Evolutionary conservation across 768 basidiomycete genomes (phyloP), one percentile per base, ranked within the genome.

Genomic region (Boletus reticulatus): DNA sequence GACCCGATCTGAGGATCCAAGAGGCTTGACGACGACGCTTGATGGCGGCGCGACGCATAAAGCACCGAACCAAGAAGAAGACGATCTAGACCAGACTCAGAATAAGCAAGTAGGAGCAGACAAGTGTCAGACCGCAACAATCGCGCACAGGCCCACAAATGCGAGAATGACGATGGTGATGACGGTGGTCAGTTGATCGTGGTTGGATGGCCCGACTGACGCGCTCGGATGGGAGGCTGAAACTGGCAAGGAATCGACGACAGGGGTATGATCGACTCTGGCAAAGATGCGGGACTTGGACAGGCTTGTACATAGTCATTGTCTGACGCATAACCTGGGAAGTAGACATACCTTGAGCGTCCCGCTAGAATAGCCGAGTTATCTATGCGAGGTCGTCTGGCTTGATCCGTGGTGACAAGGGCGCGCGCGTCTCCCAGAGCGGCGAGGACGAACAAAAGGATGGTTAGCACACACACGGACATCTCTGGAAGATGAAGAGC

Each of bases 1-100:
- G 64, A 4, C 57, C 54, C 0, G 64, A 57, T 43, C 49, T 42
- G 51, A 65, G 57, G 50, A 65, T 65, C 64, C 64, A 65, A n/a
- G 61, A 66, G 9, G 58, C 61, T 55, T 66, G 64, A 55, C 64
- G 61, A 44, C 64, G 64, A 27, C 61, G 56, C 41, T 66, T 63
- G 52, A 63, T 29, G 17, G 56, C 61, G 17, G 56, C 49, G 5
- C 55, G 56, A 48, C 48, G 61, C 50, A 63, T 58, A 17, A 29
- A 52, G 46, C 52, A 55, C 32, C 57, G 62, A 43, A 63, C 64
- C 17, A 55, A 2, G 39, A 63, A 45, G 24, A 63, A 45, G n/a
- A 37, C n/a, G 22, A 58, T 44, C 62, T 66, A 32, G 39, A 32
- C 45, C 24, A n/a, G 11, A 37, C 22, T 62, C 16, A 58, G 56